A percentile compares a stretch with the other conserved stretches of the same genome.
phyloP scores from a whole-genome alignment of 1,139 yeast genomes.

The Hansenula anomala region DNA sequence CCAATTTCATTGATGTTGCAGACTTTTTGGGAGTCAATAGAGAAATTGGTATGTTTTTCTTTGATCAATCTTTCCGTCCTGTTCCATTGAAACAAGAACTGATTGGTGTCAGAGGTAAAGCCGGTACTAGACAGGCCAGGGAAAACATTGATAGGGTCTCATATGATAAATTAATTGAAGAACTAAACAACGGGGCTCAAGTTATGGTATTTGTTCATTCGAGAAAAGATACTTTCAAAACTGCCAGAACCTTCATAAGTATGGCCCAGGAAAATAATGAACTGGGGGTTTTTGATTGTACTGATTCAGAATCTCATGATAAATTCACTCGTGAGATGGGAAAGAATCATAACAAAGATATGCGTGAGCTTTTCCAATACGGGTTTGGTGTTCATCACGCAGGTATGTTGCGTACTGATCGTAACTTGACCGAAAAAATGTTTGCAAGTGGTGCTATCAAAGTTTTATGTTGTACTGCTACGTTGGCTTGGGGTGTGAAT shows the following conservation, averaged over 20 bases:
- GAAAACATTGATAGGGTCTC: conserved; percentile 75
- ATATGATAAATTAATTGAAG: conserved; percentile 70
- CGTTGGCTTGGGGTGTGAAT: conserved; percentile 99
- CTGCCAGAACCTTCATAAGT: conserved; percentile 68
- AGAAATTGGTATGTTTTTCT: conserved; percentile 86
- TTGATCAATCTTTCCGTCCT: conserved; percentile 91
- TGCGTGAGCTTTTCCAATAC: conserved; percentile 69
- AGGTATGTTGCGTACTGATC: conserved; percentile 88
- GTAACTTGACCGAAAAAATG: conserved; percentile 86
- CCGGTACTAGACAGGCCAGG: conserved; percentile 65
- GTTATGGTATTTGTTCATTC: conserved; percentile 98
- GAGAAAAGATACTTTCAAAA: conserved; percentile 84
- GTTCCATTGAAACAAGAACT: conserved; percentile 89
- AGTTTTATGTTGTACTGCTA: conserved; percentile 93
- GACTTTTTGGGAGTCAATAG: conserved; percentile 91
- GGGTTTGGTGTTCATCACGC: conserved; percentile 98
- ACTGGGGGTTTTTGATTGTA: conserved; percentile 54
- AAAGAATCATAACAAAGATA: conserved; percentile 72
- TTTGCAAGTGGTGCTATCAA: conserved; percentile 82
- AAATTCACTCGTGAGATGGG: conserved; percentile 61
- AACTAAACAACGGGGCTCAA: conserved; percentile 69
- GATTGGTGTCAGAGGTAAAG: conserved; percentile 83
- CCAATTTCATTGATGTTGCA: conserved; percentile 92
- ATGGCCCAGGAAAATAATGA: conserved; percentile 64
- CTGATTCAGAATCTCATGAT: conserved; percentile 41